phyloP scores from a whole-genome alignment of 2,329 filamentous ascomycete genomes.

The Pseudogymnoascus sp. region DNA sequence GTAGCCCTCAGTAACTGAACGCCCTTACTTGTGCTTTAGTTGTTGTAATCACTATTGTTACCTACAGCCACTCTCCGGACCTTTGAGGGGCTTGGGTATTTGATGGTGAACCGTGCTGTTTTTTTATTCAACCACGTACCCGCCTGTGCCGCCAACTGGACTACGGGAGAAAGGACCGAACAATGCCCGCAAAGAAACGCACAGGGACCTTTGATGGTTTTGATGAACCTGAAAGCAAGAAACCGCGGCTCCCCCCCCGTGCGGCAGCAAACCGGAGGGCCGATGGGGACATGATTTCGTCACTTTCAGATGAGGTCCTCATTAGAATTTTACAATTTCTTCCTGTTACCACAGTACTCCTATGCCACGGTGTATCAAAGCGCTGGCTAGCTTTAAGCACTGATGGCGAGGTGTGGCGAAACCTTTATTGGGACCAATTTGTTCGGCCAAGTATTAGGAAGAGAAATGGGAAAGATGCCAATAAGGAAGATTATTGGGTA shows the following conservation, averaged over 20 bases:
- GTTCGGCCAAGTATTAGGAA: slow-evolving; percentile 51
- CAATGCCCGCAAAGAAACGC: background rate
- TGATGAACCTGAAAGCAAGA: background rate
- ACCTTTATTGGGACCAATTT: slow-evolving; percentile 78
- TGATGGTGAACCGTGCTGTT: too few species aligned
- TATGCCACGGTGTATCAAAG: slow-evolving; percentile 56
- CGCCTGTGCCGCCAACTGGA: too few species aligned
- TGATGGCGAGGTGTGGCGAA: slow-evolving; percentile 87
- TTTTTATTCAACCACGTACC: too few species aligned
- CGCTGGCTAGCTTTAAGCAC: slow-evolving; percentile 64
- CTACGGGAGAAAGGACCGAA: too few species aligned
- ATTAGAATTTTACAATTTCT: slow-evolving; percentile 75
- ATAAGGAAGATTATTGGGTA: slow-evolving; percentile 7
- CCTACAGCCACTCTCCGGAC: too few species aligned
- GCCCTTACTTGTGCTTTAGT: too few species aligned
- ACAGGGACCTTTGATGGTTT: background rate
- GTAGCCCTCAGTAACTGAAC: too few species aligned
- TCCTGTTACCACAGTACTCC: slow-evolving; percentile 58
- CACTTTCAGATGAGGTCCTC: slow-evolving; percentile 78
- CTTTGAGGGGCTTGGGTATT: too few species aligned
- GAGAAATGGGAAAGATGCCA: background rate
- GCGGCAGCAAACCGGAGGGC: background rate
- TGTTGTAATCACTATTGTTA: too few species aligned
- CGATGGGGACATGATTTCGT: slow-evolving; percentile 53
- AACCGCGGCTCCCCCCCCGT: background rate